Conservation (phyloP, 2,329 filamentous ascomycete genomes). For the Colletotrichum tropicale region DNA sequence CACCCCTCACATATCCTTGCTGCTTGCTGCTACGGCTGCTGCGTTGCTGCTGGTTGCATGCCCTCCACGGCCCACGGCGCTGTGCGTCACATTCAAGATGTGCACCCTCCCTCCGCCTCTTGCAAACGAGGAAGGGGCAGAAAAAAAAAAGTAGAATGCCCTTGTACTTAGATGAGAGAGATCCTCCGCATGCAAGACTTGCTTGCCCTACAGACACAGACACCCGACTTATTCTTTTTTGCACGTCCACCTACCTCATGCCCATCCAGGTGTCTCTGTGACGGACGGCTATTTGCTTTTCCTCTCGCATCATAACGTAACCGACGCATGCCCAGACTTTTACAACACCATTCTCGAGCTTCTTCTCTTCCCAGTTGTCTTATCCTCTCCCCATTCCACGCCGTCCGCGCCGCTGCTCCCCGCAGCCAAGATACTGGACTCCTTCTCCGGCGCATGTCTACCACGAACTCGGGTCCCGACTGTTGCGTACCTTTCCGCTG, state of each 20-base stretch:
- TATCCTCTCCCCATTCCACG: neutral
- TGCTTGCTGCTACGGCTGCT: neutral
- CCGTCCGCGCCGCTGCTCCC: neutral
- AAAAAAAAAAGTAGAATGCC: neutral
- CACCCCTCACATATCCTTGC: neutral
- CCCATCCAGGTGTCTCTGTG: neutral
- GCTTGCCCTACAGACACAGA: neutral
- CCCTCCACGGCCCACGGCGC: neutral
- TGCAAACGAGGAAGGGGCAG: neutral
- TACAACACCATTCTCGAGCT: conserved; percentile 1
- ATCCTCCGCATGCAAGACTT: neutral
- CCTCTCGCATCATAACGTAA: neutral
- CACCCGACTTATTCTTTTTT: neutral
- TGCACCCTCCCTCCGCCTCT: neutral
- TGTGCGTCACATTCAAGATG: conserved; percentile 14
- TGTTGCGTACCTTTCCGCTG: neutral
- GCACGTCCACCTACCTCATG: neutral
- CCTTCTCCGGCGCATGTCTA: neutral
- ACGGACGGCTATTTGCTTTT: neutral
- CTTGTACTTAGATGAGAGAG: conserved; percentile 6
- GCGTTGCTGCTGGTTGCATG: neutral
- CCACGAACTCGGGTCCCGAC: neutral
- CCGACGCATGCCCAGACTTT: conserved; percentile 13
- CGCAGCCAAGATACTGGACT: neutral
- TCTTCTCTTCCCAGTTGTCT: conserved; percentile 1